Conservation (phyloP, 192 early-diverging fungal species). For the Backusella morwellensis region DNA sequence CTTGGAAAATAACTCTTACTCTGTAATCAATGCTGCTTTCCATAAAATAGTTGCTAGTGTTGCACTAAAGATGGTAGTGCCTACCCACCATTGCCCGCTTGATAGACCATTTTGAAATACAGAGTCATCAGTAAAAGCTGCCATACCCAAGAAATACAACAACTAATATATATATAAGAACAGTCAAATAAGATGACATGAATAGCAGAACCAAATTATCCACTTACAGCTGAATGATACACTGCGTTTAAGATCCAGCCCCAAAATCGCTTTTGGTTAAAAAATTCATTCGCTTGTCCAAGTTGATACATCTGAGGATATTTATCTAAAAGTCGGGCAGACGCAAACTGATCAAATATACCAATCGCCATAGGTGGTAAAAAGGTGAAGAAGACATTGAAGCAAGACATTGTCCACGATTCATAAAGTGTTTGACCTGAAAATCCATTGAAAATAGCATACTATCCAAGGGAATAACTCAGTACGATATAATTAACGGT, state of each 20-base stretch:
- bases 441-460: constrained; percentile 88
- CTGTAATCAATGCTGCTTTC: constrained; percentile 87
- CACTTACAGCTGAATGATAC: constrained; percentile 77
- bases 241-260: constrained; percentile 90
- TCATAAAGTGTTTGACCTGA: constrained; percentile 93
- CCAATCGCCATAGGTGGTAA: constrained; percentile 90
- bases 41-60: constrained; percentile 86
- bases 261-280: constrained; percentile 89
- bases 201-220: no score
- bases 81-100: constrained; percentile 88
- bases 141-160: constrained; percentile 67
- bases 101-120: constrained; percentile 66
- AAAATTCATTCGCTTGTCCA: constrained; percentile 41
- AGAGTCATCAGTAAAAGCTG: constrained; percentile 64
- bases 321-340: constrained; percentile 81
- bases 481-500: no score
- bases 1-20: constrained; percentile 41
- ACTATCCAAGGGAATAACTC: neutral
- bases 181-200: no score
- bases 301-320: constrained; percentile 92
- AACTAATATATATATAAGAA: constrained; percentile 23
- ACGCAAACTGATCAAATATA: constrained; percentile 90
- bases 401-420: constrained; percentile 88
- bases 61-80: constrained; percentile 85
- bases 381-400: constrained; percentile 89